A percentile compares a stretch with the other conserved stretches of the same genome.
Evolutionary conservation across 495 filamentous ascomycete genomes (phyloP).

Genomic region (Aspergillus wentii): DNA sequence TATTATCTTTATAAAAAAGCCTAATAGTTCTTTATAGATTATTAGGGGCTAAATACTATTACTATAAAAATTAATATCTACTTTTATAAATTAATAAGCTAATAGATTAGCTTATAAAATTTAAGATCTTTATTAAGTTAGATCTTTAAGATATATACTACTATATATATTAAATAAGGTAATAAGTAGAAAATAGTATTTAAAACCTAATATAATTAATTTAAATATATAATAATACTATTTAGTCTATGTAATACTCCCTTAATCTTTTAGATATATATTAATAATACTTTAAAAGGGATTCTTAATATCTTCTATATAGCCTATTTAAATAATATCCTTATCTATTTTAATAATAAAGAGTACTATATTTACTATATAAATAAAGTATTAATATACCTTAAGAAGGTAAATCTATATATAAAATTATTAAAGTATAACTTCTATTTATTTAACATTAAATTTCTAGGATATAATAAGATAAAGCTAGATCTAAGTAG

Average conservation of each 20-base stretch:
- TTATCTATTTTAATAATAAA: neutral
- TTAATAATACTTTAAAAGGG: neutral
- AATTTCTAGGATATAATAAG: constrained; percentile 1
- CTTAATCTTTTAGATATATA: constrained; percentile 3
- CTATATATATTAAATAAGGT: neutral
- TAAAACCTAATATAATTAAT: constrained; percentile 2
- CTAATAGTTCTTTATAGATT: neutral
- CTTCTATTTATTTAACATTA: constrained; percentile 2
- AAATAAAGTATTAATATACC: neutral
- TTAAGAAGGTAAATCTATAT: no score
- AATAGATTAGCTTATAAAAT: neutral
- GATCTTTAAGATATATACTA: constrained; percentile 23
- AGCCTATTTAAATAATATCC: constrained; percentile 1
- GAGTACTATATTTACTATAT: constrained; percentile 3
- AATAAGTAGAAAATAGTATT: constrained; percentile 4
- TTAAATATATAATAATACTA: constrained; percentile 4
- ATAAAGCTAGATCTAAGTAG: neutral
- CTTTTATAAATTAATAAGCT: constrained; percentile 1
- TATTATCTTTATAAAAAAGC: constrained; percentile 5
- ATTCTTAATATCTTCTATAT: constrained; percentile 7
- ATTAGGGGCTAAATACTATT: neutral
- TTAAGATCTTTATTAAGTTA: constrained; percentile 24
- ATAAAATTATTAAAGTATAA: constrained; percentile 1
- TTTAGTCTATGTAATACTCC: constrained; percentile 1
- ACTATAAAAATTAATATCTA: constrained; percentile 1